Conservation (phyloP, 805 yeast genomes). For the Cyberlindnera mrakii region DNA sequence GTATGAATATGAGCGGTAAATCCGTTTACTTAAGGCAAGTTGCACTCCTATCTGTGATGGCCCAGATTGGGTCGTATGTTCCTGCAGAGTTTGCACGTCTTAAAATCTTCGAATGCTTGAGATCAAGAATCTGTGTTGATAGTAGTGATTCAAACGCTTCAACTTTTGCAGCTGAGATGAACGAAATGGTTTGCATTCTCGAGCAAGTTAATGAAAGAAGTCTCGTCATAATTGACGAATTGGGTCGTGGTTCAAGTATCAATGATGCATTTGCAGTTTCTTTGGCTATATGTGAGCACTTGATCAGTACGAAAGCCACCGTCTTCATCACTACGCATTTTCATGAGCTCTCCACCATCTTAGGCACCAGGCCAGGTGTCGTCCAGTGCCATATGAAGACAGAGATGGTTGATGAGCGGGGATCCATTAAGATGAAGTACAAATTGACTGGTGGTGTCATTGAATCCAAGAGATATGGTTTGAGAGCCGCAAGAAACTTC, state of each 20-base stretch:
- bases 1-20: conserved; percentile 62
- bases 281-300: conserved; percentile 35
- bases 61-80: conserved; percentile 51
- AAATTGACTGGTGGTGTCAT: conserved; percentile 19
- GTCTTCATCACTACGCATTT: conserved; percentile 42
- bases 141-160: conserved; percentile 27
- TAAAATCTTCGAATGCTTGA: conserved; percentile 33
- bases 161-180: conserved; percentile 42
- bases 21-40: conserved; percentile 50
- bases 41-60: conserved; percentile 42
- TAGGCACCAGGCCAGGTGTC: conserved; percentile 30
- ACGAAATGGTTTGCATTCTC: conserved; percentile 40
- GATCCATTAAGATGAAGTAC: conserved; percentile 27
- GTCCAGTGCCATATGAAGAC: conserved; percentile 33
- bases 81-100: conserved; percentile 39
- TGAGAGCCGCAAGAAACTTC: conserved; percentile 23
- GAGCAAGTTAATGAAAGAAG: conserved; percentile 26
- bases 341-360: conserved; percentile 31
- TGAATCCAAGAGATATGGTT: conserved; percentile 26
- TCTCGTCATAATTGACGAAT: conserved; percentile 46
- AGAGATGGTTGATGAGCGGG: conserved; percentile 10
- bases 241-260: conserved; percentile 47
- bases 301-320: conserved; percentile 24
- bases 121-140: conserved; percentile 35
- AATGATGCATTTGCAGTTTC: conserved; percentile 51